Evolutionary conservation across 2,329 filamentous ascomycete genomes (phyloP).

Genomic region (Neopestalotiopsis clavispora): DNA sequence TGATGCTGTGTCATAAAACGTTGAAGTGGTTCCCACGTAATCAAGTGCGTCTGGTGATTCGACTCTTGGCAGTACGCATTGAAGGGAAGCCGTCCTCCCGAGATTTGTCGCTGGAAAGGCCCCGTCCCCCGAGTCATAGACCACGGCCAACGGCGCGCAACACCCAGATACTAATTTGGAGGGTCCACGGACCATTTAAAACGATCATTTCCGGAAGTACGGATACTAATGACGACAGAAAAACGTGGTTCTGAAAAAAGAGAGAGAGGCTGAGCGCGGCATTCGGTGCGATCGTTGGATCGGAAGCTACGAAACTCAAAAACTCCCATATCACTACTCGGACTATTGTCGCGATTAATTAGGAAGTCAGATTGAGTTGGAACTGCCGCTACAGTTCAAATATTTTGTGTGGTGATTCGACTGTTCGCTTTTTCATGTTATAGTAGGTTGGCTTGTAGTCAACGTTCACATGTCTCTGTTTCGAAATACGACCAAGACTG

Average conservation of each 20-base stretch:
- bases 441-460: no score
- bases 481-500: no score
- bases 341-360: not conserved
- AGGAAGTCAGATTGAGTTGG: not conserved
- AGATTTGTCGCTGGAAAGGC: not conserved
- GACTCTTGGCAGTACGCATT: no score
- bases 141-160: not conserved
- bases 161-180: not conserved
- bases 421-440: no score
- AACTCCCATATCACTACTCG: not conserved
- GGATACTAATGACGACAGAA: not conserved
- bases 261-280: no score
- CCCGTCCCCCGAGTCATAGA: not conserved
- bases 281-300: not conserved
- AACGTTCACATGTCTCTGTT: no score
- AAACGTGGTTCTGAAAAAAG: not conserved
- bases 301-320: not conserved
- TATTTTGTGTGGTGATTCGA: no score
- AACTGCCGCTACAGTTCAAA: no score
- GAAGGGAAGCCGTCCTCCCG: no score
- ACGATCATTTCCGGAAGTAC: not conserved
- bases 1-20: no score
- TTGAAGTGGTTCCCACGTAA: no score
- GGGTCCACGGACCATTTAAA: not conserved
- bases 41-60: no score